Evolutionary conservation across 2,329 filamentous ascomycete genomes (phyloP).

Genomic region (Venturia aucupariae): DNA sequence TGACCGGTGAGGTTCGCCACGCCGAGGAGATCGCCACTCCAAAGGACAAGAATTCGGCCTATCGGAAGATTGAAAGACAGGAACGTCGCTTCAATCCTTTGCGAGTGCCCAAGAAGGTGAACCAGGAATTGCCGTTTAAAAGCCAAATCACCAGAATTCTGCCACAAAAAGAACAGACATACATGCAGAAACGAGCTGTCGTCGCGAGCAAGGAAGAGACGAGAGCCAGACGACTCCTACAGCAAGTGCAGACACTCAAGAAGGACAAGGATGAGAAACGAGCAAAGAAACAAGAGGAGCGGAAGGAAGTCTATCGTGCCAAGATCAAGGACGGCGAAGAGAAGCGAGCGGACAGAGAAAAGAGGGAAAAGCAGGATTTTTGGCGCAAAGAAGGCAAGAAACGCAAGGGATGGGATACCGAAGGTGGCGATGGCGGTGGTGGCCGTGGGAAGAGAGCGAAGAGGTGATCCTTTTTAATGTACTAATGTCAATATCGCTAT

Average conservation of each 20-base stretch:
- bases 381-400: conserved; percentile 88
- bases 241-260: conserved; percentile 81
- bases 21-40: conserved; percentile 69
- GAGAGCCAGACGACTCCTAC: conserved; percentile 78
- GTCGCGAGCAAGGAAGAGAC: conserved; percentile 73
- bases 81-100: conserved; percentile 49
- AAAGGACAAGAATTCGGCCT: conserved; percentile 72
- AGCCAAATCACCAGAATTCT: conserved; percentile 79
- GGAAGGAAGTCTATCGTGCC: conserved; percentile 67
- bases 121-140: conserved; percentile 81
- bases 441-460: conserved; percentile 33
- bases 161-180: conserved; percentile 71
- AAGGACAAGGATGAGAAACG: conserved; percentile 87
- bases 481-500: background rate
- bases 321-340: conserved; percentile 75
- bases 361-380: conserved; percentile 83
- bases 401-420: conserved; percentile 45
- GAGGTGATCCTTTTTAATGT: background rate
- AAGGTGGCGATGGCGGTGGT: conserved; percentile 40
- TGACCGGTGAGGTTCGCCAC: conserved; percentile 83
- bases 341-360: conserved; percentile 79
- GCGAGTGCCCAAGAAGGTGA: conserved; percentile 67
- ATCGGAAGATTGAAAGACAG: conserved; percentile 53
- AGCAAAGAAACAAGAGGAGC: conserved; percentile 77
- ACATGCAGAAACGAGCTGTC: conserved; percentile 94